Evolutionary conservation across 306 rosid genomes (phyloP).

Genomic region (Lathyrus oleraceus): DNA sequence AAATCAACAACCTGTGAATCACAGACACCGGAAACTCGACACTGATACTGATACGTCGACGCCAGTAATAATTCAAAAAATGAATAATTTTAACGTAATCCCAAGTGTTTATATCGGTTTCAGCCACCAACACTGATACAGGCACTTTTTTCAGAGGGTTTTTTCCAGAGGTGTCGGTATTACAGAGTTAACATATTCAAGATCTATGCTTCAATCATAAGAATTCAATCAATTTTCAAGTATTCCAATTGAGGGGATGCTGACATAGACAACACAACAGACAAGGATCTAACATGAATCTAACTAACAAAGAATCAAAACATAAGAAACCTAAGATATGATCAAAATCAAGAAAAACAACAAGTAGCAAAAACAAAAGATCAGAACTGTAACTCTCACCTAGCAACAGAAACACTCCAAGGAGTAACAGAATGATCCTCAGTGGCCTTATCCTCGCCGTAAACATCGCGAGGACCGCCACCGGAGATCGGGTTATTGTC

Average conservation of each 20-base stretch:
- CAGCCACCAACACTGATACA: too few species aligned
- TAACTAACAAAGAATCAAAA: background rate
- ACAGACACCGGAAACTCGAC: too few species aligned
- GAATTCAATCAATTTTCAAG: constrained; percentile 1
- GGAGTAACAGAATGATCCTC: constrained; percentile 91
- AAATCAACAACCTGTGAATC: background rate
- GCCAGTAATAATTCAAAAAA: too few species aligned
- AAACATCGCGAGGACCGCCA: constrained; percentile 74
- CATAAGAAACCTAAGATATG: background rate
- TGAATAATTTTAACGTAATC: too few species aligned
- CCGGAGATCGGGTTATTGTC: constrained; percentile 49
- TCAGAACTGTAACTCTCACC: constrained; percentile 60
- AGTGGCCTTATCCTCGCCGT: constrained; percentile 80
- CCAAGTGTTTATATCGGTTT: too few species aligned
- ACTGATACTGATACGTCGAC: too few species aligned
- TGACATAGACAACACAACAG: background rate
- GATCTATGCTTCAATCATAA: constrained; percentile 6
- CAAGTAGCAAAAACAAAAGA: background rate
- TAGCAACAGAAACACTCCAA: constrained; percentile 86
- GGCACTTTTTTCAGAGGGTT: too few species aligned
- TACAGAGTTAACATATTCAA: background rate
- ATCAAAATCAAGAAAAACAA: background rate
- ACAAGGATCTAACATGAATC: constrained; percentile 19
- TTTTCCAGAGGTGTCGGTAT: too few species aligned
- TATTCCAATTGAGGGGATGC: background rate